Base-by-base conservation (phyloP, 495 filamentous ascomycete species). In the Aspergillus panamensis region DNA sequence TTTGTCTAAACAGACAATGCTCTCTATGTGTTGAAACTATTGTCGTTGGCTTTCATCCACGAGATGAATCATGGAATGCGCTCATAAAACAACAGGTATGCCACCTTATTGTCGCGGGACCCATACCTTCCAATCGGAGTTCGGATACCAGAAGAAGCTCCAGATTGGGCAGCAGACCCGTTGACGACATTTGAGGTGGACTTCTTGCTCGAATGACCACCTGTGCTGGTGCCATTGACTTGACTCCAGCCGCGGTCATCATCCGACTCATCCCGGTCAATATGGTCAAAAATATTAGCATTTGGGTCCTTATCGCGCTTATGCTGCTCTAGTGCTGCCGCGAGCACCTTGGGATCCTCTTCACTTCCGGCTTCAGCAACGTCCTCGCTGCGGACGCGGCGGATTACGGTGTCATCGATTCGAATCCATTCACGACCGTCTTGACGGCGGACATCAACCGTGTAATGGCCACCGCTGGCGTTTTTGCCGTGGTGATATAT, bases 401-500 rank as follows among this genome's bases (percentile, higher is more conserved):
- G 84, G 59, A 98, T 92, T 57, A 90, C 77, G 1, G 94, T 97
- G 68, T 98, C 94, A 68, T 98, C 94, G 53, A 98, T 81, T 58
- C 93, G 87, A 58, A 98, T 88, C 94, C 94, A 98, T 70, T 96
- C 93, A 33, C 84, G 83, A 14, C 88, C 90, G 63, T 98, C 94
- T 70, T 97, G 94, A 31, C 94, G 88, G 42, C 91, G 84, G 21
- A 96, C 89, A 73, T 98, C 94, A 3, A 95, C 95, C 2, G 94
- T 98, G 69, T 98, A 98, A 67, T 98, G 94, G 17, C 94, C 94
- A 44, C 90, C 92, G 58, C 88, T 90, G 21, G 94, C 94, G 66
- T 91, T 92, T 73, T 95, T 97, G 42, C 94, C 94, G 58, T 97
- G 95, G 63, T 98, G 94, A 66, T 98, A 98, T 31, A 98, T 91